phyloP scores from a whole-genome alignment of 2,329 filamentous ascomycete species.

The Diplodia mutila region DNA sequence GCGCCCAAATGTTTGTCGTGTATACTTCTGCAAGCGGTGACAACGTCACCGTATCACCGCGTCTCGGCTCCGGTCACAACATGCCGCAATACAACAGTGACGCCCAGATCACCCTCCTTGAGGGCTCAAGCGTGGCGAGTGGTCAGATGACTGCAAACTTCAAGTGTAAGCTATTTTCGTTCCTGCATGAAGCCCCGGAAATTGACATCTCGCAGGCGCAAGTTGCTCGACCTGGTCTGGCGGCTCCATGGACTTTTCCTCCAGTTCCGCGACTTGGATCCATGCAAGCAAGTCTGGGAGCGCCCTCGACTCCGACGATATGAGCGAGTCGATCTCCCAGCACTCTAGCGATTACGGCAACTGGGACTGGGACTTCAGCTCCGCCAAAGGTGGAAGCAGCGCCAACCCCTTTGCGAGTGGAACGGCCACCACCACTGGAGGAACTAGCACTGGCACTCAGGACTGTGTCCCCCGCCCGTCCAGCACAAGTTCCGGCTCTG shows the following conservation, averaged over 20 bases:
- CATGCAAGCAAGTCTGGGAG: constrained; percentile 52
- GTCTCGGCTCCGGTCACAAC: constrained; percentile 50
- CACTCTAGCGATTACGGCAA: constrained; percentile 48
- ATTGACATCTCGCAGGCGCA: constrained; percentile 42
- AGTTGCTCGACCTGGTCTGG: constrained; percentile 59
- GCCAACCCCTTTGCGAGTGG: constrained; percentile 46
- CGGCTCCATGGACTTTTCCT: constrained; percentile 55
- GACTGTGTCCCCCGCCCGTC: constrained; percentile 39
- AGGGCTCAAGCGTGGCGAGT: constrained; percentile 57
- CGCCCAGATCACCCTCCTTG: constrained; percentile 54
- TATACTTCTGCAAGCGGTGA: constrained; percentile 57
- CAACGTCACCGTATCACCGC: constrained; percentile 62
- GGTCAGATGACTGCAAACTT: constrained; percentile 61
- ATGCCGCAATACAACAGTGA: constrained; percentile 49
- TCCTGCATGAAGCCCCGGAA: not conserved
- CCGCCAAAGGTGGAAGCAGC: constrained; percentile 54
- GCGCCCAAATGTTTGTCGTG: constrained; percentile 62
- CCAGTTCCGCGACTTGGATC: constrained; percentile 54
- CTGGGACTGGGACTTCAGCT: constrained; percentile 54
- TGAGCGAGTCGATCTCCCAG: constrained; percentile 47
- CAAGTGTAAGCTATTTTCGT: constrained; percentile 47
- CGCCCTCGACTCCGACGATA: constrained; percentile 53
- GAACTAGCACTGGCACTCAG: constrained; percentile 27
- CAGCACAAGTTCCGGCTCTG: constrained; percentile 15
- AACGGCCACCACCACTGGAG: constrained; percentile 11